A percentile compares a stretch with the other conserved stretches of the same genome.
These are phyloP conservation scores for Fonsecaea erecta DNA, from an alignment of 2,329 filamentous ascomycete species.

Conservation along the genomic window DNA sequence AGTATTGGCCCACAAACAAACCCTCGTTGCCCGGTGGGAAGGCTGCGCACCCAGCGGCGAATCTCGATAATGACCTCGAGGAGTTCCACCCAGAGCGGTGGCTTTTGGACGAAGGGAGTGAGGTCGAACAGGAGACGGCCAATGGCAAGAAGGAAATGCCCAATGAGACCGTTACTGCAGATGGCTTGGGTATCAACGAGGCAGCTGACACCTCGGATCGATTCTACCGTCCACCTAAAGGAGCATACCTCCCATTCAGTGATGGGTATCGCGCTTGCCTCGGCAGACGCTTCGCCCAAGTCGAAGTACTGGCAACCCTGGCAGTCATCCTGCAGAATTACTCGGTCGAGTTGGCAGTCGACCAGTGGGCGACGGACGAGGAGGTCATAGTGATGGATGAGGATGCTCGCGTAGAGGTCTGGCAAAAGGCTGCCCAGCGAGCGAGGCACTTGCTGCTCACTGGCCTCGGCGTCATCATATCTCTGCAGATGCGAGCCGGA, in stretches of 20 bases:
- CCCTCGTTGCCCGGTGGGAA: constrained; percentile 48
- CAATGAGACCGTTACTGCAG: constrained; percentile 34
- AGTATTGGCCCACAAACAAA: constrained; percentile 66
- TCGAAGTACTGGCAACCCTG: constrained; percentile 60
- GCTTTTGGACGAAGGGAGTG: constrained; percentile 53
- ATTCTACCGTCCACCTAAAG: constrained; percentile 62
- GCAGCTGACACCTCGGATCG: constrained; percentile 65
- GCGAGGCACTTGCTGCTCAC: constrained; percentile 58
- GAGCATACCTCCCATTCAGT: constrained; percentile 61
- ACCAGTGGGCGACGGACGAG: constrained; percentile 60
- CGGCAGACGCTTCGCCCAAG: constrained; percentile 61
- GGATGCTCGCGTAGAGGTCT: constrained; percentile 58
- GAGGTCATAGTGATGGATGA: constrained; percentile 59
- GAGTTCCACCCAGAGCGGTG: constrained; percentile 75
- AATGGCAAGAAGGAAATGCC: constrained; percentile 27
- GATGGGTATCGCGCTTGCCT: constrained; percentile 61
- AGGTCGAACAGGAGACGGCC: constrained; percentile 18
- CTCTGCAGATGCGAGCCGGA: constrained; percentile 69
- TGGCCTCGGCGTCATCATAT: constrained; percentile 67
- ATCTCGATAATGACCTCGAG: constrained; percentile 61
- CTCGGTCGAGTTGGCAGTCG: constrained; percentile 72
- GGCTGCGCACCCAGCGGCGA: constrained; percentile 40
- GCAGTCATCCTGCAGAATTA: constrained; percentile 61
- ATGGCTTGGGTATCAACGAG: constrained; percentile 56
- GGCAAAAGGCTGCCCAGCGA: constrained; percentile 63